Percentiles rank a stretch among this genome's conserved stretches.
phyloP scores from a whole-genome alignment of 768 basidiomycete species.

The Termitomyces sp. region DNA sequence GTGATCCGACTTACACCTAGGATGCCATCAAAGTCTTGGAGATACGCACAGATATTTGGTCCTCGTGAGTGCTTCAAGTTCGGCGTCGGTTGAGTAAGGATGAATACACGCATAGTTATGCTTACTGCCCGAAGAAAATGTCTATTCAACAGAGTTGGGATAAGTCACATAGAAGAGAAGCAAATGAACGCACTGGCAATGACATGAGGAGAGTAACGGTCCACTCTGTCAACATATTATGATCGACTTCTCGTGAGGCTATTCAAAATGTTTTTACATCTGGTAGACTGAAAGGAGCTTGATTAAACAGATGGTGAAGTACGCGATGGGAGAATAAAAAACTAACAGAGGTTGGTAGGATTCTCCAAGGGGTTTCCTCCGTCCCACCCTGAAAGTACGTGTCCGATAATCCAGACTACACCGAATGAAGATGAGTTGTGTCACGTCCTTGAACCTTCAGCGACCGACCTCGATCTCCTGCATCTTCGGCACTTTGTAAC shows the following conservation, averaged over 20 bases:
- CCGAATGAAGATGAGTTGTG: conserved; percentile 34
- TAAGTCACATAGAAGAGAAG: neutral
- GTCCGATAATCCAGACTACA: conserved; percentile 48
- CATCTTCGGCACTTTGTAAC: conserved; percentile 73
- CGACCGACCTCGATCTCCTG: conserved; percentile 55
- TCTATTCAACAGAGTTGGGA: conserved; percentile 28
- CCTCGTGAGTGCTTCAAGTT: conserved; percentile 51
- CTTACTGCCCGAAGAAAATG: conserved; percentile 70
- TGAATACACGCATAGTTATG: neutral
- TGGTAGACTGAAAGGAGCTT: conserved; percentile 26
- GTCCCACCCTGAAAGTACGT: conserved; percentile 65
- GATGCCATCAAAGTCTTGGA: neutral
- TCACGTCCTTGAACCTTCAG: neutral
- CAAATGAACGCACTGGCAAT: conserved; percentile 54
- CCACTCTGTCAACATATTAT: conserved; percentile 39
- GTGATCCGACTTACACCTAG: neutral
- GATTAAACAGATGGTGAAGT: neutral
- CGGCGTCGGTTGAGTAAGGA: neutral
- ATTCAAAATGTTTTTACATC: conserved; percentile 26
- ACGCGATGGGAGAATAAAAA: neutral
- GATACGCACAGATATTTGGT: conserved; percentile 52
- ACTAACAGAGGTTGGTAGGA: conserved; percentile 68
- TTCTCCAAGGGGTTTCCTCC: conserved; percentile 58
- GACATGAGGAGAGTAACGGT: conserved; percentile 75
- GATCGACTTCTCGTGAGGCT: neutral